Evolutionary conservation across 1,284 basidiomycete genomes (phyloP), one percentile per base, ranked within the genome.

Genomic region (Singerocomus inundabilis): DNA sequence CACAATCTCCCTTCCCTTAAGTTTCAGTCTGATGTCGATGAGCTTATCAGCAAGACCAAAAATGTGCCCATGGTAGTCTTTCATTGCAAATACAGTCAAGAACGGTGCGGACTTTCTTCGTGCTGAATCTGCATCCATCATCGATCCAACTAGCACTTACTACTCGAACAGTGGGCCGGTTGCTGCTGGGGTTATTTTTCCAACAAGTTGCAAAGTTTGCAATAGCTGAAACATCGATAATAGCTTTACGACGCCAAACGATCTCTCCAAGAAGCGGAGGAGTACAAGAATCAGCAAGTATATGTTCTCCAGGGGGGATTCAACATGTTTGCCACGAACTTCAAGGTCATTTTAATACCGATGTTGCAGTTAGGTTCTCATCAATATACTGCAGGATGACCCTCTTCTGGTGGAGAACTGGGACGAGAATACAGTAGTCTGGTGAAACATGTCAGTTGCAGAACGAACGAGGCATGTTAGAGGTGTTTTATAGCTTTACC

Each of bases 41-140:
- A 71, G 4, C 74, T 91, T 29, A 75, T 89, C 29, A 69, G 73
- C 59, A 70, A 81, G 51, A 81, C 80, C 12, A 84, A 85, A 62
- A 72, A 80, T 38, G 70, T 88, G 5, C 78, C 80, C 10, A 68
- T 74, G 16, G 70, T 91, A 28, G 72, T 91, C 40, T 91, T 91
- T 60, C 89, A 91, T 62, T 91, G 89, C 60, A 75, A 78, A 4
- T 70, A 86, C 44, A 89, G 86, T 7, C 88, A 91, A 70, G 72
- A 79, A 34, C 76, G 89, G 87, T 88, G 59, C 36, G 83, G 67
- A 33, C 34, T n/a, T 37, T 34, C 24, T 30, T 31, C 34, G 21
- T 21, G 21, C n/a, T 33, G 39, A 12, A 16, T 29, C 16, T 16
- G 5, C 24, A 12, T 13, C 18, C 37, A 21, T 42, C 21, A 15